phyloP scores from a whole-genome alignment of 768 basidiomycete species.

The Lactarius pseudohatsudake region DNA sequence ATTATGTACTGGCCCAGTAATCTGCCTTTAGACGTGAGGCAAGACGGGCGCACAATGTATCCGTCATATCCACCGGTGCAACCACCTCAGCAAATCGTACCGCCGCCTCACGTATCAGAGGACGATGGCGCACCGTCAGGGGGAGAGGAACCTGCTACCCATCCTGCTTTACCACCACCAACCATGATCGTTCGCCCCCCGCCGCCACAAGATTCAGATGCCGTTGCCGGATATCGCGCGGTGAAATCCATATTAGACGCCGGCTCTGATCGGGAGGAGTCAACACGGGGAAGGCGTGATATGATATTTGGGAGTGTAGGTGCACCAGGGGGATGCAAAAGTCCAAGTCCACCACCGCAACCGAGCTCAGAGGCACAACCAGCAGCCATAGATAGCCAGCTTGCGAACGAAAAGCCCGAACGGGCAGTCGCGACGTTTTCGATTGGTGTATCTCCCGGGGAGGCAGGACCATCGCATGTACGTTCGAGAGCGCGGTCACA shows the following conservation, averaged over 20 bases:
- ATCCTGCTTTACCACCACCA: slow-evolving; percentile 33
- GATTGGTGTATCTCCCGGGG: slow-evolving; percentile 46
- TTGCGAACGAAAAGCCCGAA: slow-evolving; percentile 30
- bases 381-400: neutral
- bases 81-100: slow-evolving; percentile 13
- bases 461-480: slow-evolving; percentile 35
- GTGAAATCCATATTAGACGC: slow-evolving; percentile 29
- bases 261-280: slow-evolving; percentile 1
- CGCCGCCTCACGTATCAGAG: slow-evolving; percentile 5
- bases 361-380: slow-evolving; percentile 11
- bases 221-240: slow-evolving; percentile 39
- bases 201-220: slow-evolving; percentile 38
- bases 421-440: slow-evolving; percentile 42
- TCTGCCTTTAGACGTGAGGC: slow-evolving; percentile 19
- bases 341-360: slow-evolving; percentile 32
- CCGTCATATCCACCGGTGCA: slow-evolving; percentile 24
- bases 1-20: slow-evolving; percentile 42
- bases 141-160: slow-evolving; percentile 17
- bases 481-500: slow-evolving; percentile 37
- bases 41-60: slow-evolving; percentile 17
- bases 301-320: slow-evolving; percentile 30
- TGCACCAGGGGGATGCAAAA: slow-evolving; percentile 19
- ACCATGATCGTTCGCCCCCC: slow-evolving; percentile 37
- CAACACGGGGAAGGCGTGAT: slow-evolving; percentile 18
- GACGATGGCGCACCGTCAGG: slow-evolving; percentile 11